Evolutionary conservation across 495 filamentous ascomycete species (phyloP).

Genomic region (Monascus purpureus): DNA sequence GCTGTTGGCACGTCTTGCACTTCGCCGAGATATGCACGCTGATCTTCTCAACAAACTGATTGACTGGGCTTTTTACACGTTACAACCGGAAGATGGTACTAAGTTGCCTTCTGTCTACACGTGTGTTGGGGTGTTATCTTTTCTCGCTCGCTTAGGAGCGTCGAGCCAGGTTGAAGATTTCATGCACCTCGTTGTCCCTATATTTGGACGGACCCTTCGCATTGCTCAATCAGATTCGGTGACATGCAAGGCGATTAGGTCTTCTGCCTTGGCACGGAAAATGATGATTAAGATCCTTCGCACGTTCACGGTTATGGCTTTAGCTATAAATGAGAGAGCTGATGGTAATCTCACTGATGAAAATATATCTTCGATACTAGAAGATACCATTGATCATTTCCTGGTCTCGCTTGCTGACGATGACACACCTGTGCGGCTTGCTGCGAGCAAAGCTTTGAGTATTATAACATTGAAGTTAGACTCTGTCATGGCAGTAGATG

Average conservation of each 20-base stretch:
- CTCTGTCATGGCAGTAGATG: slow-evolving; percentile 62
- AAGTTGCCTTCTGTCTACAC: slow-evolving; percentile 38
- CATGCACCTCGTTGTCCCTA: slow-evolving; percentile 28
- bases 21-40: slow-evolving; percentile 76
- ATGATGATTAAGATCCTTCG: slow-evolving; percentile 71
- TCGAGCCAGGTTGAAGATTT: slow-evolving; percentile 41
- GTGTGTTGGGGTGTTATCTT: slow-evolving; percentile 59
- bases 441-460: slow-evolving; percentile 85
- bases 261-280: slow-evolving; percentile 66
- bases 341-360: slow-evolving; percentile 21
- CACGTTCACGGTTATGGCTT: slow-evolving; percentile 47
- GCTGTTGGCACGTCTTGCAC: slow-evolving; percentile 66
- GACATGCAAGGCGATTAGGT: slow-evolving; percentile 32
- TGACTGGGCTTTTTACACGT: slow-evolving; percentile 48
- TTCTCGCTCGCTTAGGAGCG: slow-evolving; percentile 57
- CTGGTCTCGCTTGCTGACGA: slow-evolving; percentile 61
- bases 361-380: slow-evolving; percentile 31
- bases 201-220: slow-evolving; percentile 37
- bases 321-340: slow-evolving; percentile 33
- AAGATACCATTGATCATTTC: slow-evolving; percentile 53
- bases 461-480: slow-evolving; percentile 69
- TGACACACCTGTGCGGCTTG: slow-evolving; percentile 77
- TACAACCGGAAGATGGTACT: slow-evolving; percentile 24
- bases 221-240: slow-evolving; percentile 22
- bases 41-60: slow-evolving; percentile 52